Percentiles rank a stretch among this genome's conserved stretches.
Evolutionary conservation across 306 rosid genomes (phyloP).

Genomic region (Macrotyloma uniflorum): DNA sequence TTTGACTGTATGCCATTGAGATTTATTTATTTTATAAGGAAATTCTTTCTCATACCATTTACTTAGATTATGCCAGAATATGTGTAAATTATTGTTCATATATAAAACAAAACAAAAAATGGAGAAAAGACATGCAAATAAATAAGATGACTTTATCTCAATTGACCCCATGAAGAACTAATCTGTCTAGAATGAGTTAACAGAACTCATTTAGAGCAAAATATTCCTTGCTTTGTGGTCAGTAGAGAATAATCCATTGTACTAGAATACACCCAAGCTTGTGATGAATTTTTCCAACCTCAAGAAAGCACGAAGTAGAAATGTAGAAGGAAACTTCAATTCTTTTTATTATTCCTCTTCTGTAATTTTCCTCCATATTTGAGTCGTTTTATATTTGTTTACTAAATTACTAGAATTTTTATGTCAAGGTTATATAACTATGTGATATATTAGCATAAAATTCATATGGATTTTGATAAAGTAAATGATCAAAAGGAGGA

Average conservation of each 20-base stretch:
- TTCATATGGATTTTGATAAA: neutral
- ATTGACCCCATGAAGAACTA: neutral
- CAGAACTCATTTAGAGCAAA: neutral
- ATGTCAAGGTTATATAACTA: neutral
- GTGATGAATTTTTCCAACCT: neutral
- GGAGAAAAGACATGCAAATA: neutral
- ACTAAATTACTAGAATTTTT: neutral
- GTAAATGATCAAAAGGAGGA: neutral
- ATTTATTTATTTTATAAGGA: neutral
- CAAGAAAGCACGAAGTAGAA: neutral
- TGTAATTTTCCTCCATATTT: neutral
- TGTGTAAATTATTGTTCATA: neutral
- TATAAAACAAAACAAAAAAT: neutral
- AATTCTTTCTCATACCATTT: neutral
- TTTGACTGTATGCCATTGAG: neutral
- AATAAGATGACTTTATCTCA: neutral
- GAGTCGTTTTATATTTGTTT: neutral
- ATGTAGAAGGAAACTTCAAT: neutral
- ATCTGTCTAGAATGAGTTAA: neutral
- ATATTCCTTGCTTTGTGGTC: neutral
- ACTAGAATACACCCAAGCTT: neutral
- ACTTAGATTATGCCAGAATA: neutral
- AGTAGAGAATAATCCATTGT: neutral
- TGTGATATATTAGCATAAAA: neutral
- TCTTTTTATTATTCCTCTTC: neutral